A percentile compares a stretch with the other conserved stretches of the same genome.
Evolutionary conservation across 805 yeast genomes (phyloP).

Genomic region (Starmerella riodocensis): DNA sequence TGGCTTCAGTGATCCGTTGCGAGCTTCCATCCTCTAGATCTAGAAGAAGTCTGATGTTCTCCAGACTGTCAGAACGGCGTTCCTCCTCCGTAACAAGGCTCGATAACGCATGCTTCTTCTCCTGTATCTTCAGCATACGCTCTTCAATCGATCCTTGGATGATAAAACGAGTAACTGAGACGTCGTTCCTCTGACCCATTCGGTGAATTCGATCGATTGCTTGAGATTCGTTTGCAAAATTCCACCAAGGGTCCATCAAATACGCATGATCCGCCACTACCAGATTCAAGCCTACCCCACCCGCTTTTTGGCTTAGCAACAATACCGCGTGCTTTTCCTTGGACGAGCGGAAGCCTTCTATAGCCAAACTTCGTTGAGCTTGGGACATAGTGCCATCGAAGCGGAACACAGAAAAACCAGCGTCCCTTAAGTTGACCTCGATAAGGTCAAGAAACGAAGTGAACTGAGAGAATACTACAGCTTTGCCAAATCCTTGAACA

Average conservation of each 20-base stretch:
- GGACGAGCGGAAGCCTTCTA: conserved; percentile 39
- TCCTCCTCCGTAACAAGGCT: conserved; percentile 29
- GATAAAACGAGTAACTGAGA: conserved; percentile 66
- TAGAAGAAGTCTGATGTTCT: conserved; percentile 28
- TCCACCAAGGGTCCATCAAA: conserved; percentile 97
- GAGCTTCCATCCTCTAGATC: conserved; percentile 22
- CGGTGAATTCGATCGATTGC: conserved; percentile 86
- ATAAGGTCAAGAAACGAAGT: conserved; percentile 69
- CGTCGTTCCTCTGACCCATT: conserved; percentile 67
- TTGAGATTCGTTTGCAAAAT: conserved; percentile 79
- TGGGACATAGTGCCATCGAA: conserved; percentile 73
- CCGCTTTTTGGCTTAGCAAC: conserved; percentile 71
- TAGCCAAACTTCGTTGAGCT: conserved; percentile 48
- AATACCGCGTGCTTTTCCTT: conserved; percentile 35
- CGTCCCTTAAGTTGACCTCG: conserved; percentile 41
- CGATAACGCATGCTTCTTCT: conserved; percentile 41
- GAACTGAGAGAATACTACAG: conserved; percentile 84
- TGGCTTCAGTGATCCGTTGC: no score
- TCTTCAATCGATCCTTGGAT: conserved; percentile 75
- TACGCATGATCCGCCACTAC: conserved; percentile 76
- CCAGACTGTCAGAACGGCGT: conserved; percentile 26
- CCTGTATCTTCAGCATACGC: conserved; percentile 78
- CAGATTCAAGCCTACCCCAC: conserved; percentile 84
- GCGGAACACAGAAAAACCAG: conserved; percentile 45
- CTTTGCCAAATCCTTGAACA: conserved; percentile 44